Evolutionary conservation across 257 asterid genomes (phyloP).

Genomic region (Solanum microdontum): DNA sequence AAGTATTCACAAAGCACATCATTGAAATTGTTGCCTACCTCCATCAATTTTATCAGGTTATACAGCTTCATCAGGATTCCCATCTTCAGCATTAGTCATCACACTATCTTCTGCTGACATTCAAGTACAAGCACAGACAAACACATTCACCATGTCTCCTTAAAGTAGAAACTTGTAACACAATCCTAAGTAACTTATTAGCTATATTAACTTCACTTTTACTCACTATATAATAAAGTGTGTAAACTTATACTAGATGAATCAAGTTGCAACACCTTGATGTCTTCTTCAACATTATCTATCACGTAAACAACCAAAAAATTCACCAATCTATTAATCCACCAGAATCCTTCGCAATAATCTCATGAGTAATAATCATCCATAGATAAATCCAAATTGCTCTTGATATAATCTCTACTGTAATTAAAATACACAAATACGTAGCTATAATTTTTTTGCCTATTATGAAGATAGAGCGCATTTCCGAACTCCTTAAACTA

Average conservation of each 20-base stretch:
- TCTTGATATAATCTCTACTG: neutral
- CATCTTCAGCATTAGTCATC: conserved; percentile 3
- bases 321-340: neutral
- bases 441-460: neutral
- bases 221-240: neutral
- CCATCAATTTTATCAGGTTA: conserved; percentile 7
- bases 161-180: neutral
- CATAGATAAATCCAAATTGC: neutral
- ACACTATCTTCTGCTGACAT: conserved; percentile 16
- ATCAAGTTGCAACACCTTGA: conserved; percentile 74
- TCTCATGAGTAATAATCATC: neutral
- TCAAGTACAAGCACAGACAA: neutral
- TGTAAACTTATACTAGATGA: conserved; percentile 37
- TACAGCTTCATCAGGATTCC: conserved; percentile 1
- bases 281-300: conserved; percentile 76
- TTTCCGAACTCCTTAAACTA: neutral
- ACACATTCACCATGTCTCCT: neutral
- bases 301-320: neutral
- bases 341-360: neutral
- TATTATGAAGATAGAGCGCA: neutral
- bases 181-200: neutral
- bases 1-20: neutral
- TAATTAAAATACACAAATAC: neutral
- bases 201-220: neutral
- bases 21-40: conserved; percentile 2